Evolutionary conservation across 2,329 filamentous ascomycete genomes (phyloP), one percentile per base, ranked within the genome.

Genomic region (Reticulascus tulasneorum): DNA sequence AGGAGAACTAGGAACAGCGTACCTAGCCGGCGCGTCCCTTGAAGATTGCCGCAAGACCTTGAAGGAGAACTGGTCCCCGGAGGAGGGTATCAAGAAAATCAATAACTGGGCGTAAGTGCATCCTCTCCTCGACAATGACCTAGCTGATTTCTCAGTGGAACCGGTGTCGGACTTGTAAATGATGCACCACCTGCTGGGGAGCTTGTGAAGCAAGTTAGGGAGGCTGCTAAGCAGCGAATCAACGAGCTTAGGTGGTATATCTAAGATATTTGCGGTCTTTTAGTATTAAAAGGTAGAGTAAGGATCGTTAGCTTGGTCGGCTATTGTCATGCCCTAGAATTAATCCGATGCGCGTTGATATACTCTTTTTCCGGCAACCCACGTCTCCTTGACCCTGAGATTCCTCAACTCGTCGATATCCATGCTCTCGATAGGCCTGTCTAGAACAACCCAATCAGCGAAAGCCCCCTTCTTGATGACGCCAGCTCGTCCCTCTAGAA

Each of bases 371-470:
- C 82, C 82, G 4, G 63, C 79, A 23, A 86, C 72, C 82, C 82
- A 86, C 1, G 82, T 86, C 63, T 85, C 81, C 42, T 61, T 66
- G 2, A 86, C 79, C 31, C 57, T 66, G 7, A 82, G 50, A 5
- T 59, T 60, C 17, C 76, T 69, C 35, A 85, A 47, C 10, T 64
- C 63, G 39, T 81, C 77, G 3, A 73, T 40, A 9, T 66, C 61
- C 21, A 74, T 54, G 1, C 50, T 60, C 35, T 74, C 71, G 1
- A 84, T 50, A 28, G 75, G 70, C 42, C 63, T 54, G 44, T 84
- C 79, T 10, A 86, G 56, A n/a, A 86, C 79, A 5, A 86, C 66
- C 81, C 80, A 86, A 54, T 86, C 82, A 0, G 81, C 82, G 53
- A 76, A 77, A 1, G 74, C 76, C 0, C 78, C 79, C n/a, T 64